Evolutionary conservation across 208 protist species (phyloP).

Genomic region (Trypanosoma cruzi): DNA sequence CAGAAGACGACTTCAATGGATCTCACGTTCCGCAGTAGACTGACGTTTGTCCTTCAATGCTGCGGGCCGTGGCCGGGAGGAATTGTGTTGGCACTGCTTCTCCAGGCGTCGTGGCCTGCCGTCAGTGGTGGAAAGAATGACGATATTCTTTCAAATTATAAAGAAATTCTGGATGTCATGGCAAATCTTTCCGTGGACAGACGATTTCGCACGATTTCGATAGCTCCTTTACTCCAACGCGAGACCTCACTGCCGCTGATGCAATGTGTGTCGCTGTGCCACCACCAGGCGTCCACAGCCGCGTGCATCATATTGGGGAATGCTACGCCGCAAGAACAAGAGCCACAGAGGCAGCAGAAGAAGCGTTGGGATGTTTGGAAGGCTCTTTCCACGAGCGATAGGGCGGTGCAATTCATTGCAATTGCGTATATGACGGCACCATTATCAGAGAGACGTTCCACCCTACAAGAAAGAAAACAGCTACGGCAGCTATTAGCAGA

Average conservation of each 20-base stretch:
- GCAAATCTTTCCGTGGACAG: neutral
- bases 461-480: neutral
- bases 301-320: constrained; percentile 24
- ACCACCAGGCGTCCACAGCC: neutral
- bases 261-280: neutral
- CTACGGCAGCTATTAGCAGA: neutral
- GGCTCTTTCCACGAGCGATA: constrained; percentile 9
- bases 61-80: constrained; percentile 38
- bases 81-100: constrained; percentile 11
- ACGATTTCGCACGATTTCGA: neutral
- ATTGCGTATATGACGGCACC: constrained; percentile 1
- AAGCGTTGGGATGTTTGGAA: neutral
- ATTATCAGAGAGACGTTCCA: neutral
- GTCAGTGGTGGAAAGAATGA: neutral
- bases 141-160: constrained; percentile 8
- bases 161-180: constrained; percentile 1
- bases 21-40: constrained; percentile 2
- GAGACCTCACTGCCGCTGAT: neutral
- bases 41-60: constrained; percentile 20
- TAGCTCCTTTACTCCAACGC: neutral
- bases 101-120: neutral
- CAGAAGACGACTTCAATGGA: neutral
- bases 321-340: neutral
- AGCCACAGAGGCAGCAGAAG: neutral
- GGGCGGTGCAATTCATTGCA: constrained; percentile 14